Percentiles rank a stretch among this genome's conserved stretches.
Evolutionary conservation across 768 basidiomycete species (phyloP).

Genomic region (Boletellus ananiceps): DNA sequence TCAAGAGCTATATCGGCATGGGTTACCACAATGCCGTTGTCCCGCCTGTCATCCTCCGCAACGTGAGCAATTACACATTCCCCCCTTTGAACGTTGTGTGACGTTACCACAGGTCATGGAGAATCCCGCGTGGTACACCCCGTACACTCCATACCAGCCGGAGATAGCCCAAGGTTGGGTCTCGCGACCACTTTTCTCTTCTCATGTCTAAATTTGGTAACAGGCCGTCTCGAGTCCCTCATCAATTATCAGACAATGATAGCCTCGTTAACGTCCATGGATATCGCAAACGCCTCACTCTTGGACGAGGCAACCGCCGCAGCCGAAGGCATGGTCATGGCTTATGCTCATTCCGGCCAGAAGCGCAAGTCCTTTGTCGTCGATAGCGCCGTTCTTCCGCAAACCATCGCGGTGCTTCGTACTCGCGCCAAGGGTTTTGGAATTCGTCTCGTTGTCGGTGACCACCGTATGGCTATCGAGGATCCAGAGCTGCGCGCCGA

Average conservation of each 20-base stretch:
- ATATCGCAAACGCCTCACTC: constrained; percentile 93
- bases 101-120: constrained; percentile 64
- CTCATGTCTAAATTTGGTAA: constrained; percentile 11
- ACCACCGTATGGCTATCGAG: constrained; percentile 46
- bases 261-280: constrained; percentile 89
- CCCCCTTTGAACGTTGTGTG: constrained; percentile 1
- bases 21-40: constrained; percentile 95
- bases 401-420: constrained; percentile 84
- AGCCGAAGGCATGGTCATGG: constrained; percentile 96
- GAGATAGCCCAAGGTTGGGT: constrained; percentile 92
- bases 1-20: constrained; percentile 97
- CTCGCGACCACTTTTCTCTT: constrained; percentile 2
- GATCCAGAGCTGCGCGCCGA: constrained; percentile 53
- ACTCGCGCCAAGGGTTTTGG: constrained; percentile 94
- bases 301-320: constrained; percentile 95
- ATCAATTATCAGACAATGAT: constrained; percentile 98
- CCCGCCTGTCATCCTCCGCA: constrained; percentile 92
- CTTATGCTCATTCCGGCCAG: constrained; percentile 60
- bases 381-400: constrained; percentile 77
- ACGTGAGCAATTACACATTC: constrained; percentile 45
- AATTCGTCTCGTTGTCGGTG: constrained; percentile 72
- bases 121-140: constrained; percentile 98
- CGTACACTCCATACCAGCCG: constrained; percentile 93
- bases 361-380: constrained; percentile 84
- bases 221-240: constrained; percentile 92